Evolutionary conservation across 2,329 filamentous ascomycete species (phyloP).

Genomic region (Helminthosporium solani): DNA sequence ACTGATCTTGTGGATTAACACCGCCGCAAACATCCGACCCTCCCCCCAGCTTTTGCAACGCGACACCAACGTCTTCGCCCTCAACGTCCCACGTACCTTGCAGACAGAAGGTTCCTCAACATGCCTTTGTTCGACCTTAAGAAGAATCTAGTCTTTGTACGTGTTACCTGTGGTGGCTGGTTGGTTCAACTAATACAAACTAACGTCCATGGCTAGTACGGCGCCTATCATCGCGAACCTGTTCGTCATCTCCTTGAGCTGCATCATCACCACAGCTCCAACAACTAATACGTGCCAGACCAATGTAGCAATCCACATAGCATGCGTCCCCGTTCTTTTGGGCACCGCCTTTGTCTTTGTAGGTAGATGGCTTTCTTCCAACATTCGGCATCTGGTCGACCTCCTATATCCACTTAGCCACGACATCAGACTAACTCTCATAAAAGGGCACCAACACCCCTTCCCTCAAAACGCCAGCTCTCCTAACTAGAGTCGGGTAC

Average conservation of each 20-base stretch:
- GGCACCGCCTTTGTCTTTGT: conserved; percentile 71
- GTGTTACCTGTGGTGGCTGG: neutral
- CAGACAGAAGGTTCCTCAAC: neutral
- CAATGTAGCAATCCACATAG: conserved; percentile 77
- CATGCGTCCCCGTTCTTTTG: conserved; percentile 74
- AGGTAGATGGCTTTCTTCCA: conserved; percentile 33
- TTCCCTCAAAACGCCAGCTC: conserved; percentile 37
- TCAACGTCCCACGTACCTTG: too few relatives aligned
- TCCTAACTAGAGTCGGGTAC: conserved; percentile 16
- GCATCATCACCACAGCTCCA: conserved; percentile 4
- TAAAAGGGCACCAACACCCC: conserved; percentile 57
- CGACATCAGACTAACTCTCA: neutral
- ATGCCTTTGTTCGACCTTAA: conserved; percentile 28
- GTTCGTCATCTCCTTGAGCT: conserved; percentile 40
- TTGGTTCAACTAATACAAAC: neutral
- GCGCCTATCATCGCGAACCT: conserved; percentile 75
- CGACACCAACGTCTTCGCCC: neutral
- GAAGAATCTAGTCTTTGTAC: conserved; percentile 38
- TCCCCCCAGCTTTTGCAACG: neutral
- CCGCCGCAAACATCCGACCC: neutral
- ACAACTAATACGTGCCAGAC: conserved; percentile 45
- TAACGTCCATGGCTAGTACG: conserved; percentile 60
- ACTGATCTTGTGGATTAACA: too few relatives aligned
- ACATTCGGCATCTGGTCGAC: neutral
- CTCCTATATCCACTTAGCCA: neutral